Evolutionary conservation across 2,329 filamentous ascomycete species (phyloP).

Genomic region (Trichoderma citrinoviride): DNA sequence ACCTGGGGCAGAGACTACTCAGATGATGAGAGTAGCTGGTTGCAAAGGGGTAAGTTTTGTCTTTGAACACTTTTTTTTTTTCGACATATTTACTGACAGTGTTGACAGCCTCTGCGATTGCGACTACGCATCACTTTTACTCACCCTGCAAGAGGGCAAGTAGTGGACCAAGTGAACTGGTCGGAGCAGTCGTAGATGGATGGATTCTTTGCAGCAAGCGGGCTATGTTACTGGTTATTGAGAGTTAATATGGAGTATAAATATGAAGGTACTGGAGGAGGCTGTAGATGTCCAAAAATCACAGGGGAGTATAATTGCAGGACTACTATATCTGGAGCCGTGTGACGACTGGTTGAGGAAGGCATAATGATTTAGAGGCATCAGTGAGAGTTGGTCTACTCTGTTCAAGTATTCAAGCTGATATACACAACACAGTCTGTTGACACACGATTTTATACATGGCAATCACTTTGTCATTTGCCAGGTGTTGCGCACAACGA

Average conservation of each 20-base stretch:
- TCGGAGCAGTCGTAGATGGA: conserved; percentile 62
- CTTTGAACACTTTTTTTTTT: neutral
- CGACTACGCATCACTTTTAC: conserved; percentile 81
- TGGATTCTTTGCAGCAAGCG: neutral
- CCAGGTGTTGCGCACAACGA: too few relatives aligned
- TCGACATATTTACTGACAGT: neutral
- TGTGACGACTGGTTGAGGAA: neutral
- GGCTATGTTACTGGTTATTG: conserved; percentile 3
- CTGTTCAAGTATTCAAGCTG: neutral
- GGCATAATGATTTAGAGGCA: conserved; percentile 1
- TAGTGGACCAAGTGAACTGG: conserved; percentile 96
- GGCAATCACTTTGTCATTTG: neutral
- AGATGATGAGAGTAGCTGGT: conserved; percentile 83
- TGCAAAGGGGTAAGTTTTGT: conserved; percentile 77
- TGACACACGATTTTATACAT: neutral
- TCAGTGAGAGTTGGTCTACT: conserved; percentile 10
- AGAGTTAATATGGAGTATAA: conserved; percentile 9
- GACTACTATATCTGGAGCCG: neutral
- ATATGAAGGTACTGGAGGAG: conserved; percentile 1
- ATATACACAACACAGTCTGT: neutral
- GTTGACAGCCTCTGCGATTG: conserved; percentile 70
- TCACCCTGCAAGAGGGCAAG: conserved; percentile 64
- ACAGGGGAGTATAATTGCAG: conserved; percentile 4
- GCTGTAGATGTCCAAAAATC: conserved; percentile 17
- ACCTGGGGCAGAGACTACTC: conserved; percentile 78